phyloP scores from a whole-genome alignment of 1,284 basidiomycete species.

The Caloboletus inedulis region DNA sequence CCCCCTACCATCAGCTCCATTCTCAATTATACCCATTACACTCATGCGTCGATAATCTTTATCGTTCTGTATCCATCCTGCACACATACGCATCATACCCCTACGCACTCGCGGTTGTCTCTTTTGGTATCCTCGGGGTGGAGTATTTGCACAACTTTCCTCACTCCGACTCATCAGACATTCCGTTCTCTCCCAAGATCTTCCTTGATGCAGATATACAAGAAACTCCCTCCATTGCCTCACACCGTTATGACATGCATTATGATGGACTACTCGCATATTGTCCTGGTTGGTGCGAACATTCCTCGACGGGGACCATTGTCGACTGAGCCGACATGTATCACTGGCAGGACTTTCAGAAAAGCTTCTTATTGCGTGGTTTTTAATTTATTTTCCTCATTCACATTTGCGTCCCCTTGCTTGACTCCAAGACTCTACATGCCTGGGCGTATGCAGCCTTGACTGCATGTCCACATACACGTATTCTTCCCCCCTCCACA shows the following conservation, averaged over 20 bases:
- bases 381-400: conserved; percentile 24
- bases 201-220: conserved; percentile 23
- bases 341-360: conserved; percentile 25
- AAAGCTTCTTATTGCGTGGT: conserved; percentile 23
- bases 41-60: conserved; percentile 32
- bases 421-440: conserved; percentile 3
- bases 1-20: conserved; percentile 7
- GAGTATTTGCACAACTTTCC: conserved; percentile 16
- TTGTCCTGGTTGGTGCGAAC: conserved; percentile 23
- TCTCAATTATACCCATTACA: conserved; percentile 28
- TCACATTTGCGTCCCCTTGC: conserved; percentile 9
- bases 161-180: conserved; percentile 9
- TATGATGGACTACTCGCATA: conserved; percentile 28
- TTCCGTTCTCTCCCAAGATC: conserved; percentile 12
- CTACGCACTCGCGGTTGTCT: conserved; percentile 17
- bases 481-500: not conserved
- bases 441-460: conserved; percentile 1
- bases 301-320: conserved; percentile 8
- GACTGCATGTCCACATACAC: conserved; percentile 7
- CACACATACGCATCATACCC: conserved; percentile 31
- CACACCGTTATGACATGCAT: conserved; percentile 31
- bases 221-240: conserved; percentile 10
- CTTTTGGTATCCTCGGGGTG: conserved; percentile 17
- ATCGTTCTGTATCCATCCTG: conserved; percentile 38
- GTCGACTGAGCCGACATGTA: conserved; percentile 20